Conservation (phyloP, 1,139 yeast genomes). For the Casaregolazyma lundiana region DNA sequence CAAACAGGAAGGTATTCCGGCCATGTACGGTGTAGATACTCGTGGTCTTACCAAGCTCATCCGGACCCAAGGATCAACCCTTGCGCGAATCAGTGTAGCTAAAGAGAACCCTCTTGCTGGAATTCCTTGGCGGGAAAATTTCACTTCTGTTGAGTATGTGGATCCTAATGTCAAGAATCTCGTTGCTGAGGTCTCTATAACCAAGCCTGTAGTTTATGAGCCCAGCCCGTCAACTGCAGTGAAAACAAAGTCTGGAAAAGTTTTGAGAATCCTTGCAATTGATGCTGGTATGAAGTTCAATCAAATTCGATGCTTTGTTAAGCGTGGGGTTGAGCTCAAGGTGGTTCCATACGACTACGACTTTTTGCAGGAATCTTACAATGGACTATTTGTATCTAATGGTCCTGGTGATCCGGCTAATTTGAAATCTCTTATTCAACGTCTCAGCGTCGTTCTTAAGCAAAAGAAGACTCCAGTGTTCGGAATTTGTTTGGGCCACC, state of each 20-base stretch:
- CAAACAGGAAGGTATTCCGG: constrained; percentile 86
- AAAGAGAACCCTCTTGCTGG: constrained; percentile 41
- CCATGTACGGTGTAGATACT: constrained; percentile 96
- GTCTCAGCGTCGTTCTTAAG: constrained; percentile 52
- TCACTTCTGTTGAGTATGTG: constrained; percentile 79
- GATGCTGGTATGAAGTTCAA: constrained; percentile 99
- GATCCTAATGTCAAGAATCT: constrained; percentile 90
- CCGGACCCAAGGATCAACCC: constrained; percentile 87
- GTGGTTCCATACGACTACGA: constrained; percentile 98
- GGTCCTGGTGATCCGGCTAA: constrained; percentile 99
- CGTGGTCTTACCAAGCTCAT: constrained; percentile 90
- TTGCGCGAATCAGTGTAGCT: constrained; percentile 75
- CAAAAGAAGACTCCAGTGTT: constrained; percentile 63
- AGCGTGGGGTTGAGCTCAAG: constrained; percentile 91
- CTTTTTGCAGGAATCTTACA: constrained; percentile 66
- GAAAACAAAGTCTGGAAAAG: constrained; percentile 66
- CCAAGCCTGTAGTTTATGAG: constrained; percentile 68
- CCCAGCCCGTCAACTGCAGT: constrained; percentile 51
- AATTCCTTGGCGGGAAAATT: constrained; percentile 55
- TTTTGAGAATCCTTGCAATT: constrained; percentile 77
- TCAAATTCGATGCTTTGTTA: constrained; percentile 94
- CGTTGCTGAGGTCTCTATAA: constrained; percentile 84
- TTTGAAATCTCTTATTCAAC: constrained; percentile 59
- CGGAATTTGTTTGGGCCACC: constrained; percentile 98
- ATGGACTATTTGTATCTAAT: constrained; percentile 93